Base-by-base conservation (phyloP, 805 yeast genomes). In the Wickerhamomyces queroliae region DNA sequence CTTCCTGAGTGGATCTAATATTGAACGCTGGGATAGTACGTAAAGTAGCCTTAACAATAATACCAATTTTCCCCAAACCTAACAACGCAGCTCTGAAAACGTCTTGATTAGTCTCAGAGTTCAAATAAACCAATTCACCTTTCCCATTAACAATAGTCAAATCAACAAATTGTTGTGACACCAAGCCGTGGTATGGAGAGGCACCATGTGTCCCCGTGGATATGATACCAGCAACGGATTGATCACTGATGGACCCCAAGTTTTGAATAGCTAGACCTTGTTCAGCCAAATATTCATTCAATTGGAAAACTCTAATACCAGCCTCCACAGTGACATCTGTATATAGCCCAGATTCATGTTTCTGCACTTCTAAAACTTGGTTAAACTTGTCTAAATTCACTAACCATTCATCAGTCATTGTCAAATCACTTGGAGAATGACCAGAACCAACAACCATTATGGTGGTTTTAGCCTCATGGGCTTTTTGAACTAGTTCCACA, bases 161-260 rank as follows among this genome's bases (percentile, higher is more conserved):
- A 47, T 80, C 76, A 3, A 91, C 97, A 45, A 86, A 72, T 60
- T 89, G 96, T 52, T 88, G 91, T 8, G 93, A 78, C 2, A 91
- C 84, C 27, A 90, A 68, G 1, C 98, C 97, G 54, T 93, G 98
- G 58, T 74, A 86, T 31, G 91, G 95, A 9, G 95, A 81, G 0
- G 97, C 84, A 7, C 99, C 99, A 56, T 91, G 99, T 0, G 98
- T 89, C 22, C 98, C 98, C 0, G 98, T 91, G 2, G 95, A 83
- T 33, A 93, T 88, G 48, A 90, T 79, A n/a, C 99, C 99, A 3
- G 95, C 98, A 20, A 89, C 70, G 13, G 95, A 84, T 59, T 91
- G 98, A 45, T 88, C 96, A 30, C 93, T 79, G 39, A 91, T 91
- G 1, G 97, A 89, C 1, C 98, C 98, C 52, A 93, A 67, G 53